These are phyloP conservation scores for Obelidium mucronatum DNA, from an alignment of 192 early-diverging fungal species.

Conservation along the genomic window DNA sequence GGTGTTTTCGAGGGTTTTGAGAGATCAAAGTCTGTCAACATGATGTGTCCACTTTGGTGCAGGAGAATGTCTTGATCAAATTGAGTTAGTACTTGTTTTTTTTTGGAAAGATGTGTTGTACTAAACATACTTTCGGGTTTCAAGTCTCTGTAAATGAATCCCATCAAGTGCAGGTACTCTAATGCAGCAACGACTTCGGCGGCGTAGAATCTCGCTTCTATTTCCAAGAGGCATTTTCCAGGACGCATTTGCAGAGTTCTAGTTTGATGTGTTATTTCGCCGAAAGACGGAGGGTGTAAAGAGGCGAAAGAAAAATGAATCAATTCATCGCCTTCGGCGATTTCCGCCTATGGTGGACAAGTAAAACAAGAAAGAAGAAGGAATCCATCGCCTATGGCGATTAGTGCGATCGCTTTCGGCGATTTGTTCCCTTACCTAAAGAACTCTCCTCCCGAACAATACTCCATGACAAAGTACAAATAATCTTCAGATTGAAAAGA, in stretches of 20 bases:
- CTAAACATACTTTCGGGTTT: constrained; percentile 90
- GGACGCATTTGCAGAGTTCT: constrained; percentile 82
- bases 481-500: constrained; percentile 87
- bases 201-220: constrained; percentile 95
- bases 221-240: constrained; percentile 87
- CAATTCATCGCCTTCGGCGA: too few species aligned
- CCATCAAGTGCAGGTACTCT: constrained; percentile 95
- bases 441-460: constrained; percentile 89
- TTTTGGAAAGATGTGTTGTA: neutral
- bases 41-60: constrained; percentile 96
- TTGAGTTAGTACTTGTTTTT: neutral
- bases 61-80: constrained; percentile 72
- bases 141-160: constrained; percentile 97
- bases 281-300: too few species aligned
- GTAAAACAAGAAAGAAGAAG: neutral
- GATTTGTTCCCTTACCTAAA: constrained; percentile 65
- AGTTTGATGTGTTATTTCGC: neutral
- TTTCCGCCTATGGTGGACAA: too few species aligned
- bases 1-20: constrained; percentile 91
- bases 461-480: constrained; percentile 91
- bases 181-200: constrained; percentile 95
- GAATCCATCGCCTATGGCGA: neutral
- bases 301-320: too few species aligned
- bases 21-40: constrained; percentile 98
- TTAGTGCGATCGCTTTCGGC: neutral